phyloP scores from a whole-genome alignment of 2,329 filamentous ascomycete genomes.

The Diaporthe longicolla region DNA sequence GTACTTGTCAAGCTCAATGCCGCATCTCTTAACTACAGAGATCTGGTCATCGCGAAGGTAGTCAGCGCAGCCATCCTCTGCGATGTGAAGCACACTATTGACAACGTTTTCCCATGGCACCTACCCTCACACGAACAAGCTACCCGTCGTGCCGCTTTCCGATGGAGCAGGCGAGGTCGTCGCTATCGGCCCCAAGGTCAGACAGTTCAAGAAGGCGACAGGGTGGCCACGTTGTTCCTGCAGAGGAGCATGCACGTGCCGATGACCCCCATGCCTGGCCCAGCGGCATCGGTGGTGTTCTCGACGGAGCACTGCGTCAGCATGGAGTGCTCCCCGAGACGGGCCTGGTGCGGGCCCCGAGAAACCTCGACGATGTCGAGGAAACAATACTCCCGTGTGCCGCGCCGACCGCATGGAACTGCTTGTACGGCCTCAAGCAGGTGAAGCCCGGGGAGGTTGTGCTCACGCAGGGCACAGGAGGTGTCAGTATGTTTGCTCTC shows the following conservation, averaged over 20 bases:
- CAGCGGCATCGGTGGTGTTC: conserved; percentile 76
- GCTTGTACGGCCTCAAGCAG: conserved; percentile 69
- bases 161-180: conserved; percentile 69
- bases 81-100: background rate
- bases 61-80: background rate
- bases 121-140: conserved; percentile 59
- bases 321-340: conserved; percentile 77
- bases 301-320: conserved; percentile 78
- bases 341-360: conserved; percentile 76
- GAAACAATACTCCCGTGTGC: conserved; percentile 71
- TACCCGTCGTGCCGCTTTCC: conserved; percentile 64
- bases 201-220: conserved; percentile 65
- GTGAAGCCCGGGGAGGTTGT: conserved; percentile 71
- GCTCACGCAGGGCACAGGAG: conserved; percentile 79
- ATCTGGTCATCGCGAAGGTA: conserved; percentile 63
- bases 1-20: conserved; percentile 77
- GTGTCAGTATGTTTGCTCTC: conserved; percentile 76
- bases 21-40: conserved; percentile 69
- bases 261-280: conserved; percentile 51
- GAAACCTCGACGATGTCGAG: conserved; percentile 66
- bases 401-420: conserved; percentile 76
- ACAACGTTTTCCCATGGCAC: conserved; percentile 51
- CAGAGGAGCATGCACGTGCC: conserved; percentile 64
- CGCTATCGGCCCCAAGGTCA: conserved; percentile 64
- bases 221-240: conserved; percentile 73